Base-by-base conservation (phyloP, 2,329 filamentous ascomycete species). In the Fusarium miscanthi region DNA sequence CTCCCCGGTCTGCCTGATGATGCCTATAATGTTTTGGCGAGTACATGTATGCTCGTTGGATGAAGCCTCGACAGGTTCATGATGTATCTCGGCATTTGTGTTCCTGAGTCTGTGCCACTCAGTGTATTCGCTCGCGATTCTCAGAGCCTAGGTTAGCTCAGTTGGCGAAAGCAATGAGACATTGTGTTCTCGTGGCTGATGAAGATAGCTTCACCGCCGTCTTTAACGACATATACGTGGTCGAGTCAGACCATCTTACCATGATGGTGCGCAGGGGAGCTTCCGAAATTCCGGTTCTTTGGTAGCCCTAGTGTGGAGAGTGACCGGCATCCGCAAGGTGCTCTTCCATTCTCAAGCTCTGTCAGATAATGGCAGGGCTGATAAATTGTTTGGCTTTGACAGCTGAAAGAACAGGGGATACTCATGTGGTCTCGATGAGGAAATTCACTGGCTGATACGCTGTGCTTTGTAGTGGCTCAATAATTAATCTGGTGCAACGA, bases 401-500 rank as follows among this genome's bases (percentile, higher is more conserved):
- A 66, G 70, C 45, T 66, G 41, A 67, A 66, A 57, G 33, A 57
- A n/a, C 33, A 46, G 48, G 56, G 61, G n/a, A 38, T 33, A 43
- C 52, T 70, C 69, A 70, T 72, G 61, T 73, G 70, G 56, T 23
- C 31, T 58, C 45, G 42, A 27, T 27, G 42, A 51, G 43, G 35
- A 51, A 31, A 53, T 14, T 42, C 41, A 73, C 70, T 68, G 70
- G 70, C 30, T 51, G 25, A 40, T 42, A 38, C 8, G 33, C 8
- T 33, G 21, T 65, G 46, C 25, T 46, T 41, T 33, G 30, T 56
- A 43, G 35, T 69, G 61, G 57, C 40, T 49, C 56, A 41, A 63
- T 45, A 41, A 57, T 67, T 53, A 35, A 67, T 67, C 54, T 66
- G 61, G 61, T 73, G 59, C 45, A 68, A 73, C 70, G 38, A 53